A percentile compares a stretch with the other conserved stretches of the same genome.
Evolutionary conservation across 371 early-diverging fungal genomes (phyloP).

Genomic region (Mortierella sp.): DNA sequence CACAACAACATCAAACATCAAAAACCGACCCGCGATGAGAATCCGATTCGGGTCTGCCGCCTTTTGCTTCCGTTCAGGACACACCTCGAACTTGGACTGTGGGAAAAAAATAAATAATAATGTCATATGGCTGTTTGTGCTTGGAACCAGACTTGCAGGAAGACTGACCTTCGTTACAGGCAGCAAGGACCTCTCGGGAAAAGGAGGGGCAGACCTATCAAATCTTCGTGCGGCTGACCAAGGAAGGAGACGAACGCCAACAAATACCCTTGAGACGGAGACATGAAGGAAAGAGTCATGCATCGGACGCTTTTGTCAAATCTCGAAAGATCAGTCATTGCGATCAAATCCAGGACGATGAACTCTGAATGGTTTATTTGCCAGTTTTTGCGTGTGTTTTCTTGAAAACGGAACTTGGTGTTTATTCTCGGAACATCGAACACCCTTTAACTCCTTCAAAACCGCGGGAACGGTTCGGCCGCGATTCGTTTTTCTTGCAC

Average conservation of each 20-base stretch:
- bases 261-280: not conserved
- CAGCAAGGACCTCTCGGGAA: not conserved
- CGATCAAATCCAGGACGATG: not conserved
- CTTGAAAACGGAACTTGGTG: not conserved
- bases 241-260: not conserved
- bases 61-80: not conserved
- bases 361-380: not conserved
- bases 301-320: not conserved
- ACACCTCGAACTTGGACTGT: not conserved
- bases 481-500: not conserved
- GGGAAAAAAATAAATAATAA: slow-evolving; percentile 7
- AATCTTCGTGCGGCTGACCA: not conserved
- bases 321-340: not conserved
- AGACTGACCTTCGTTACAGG: slow-evolving; percentile 1
- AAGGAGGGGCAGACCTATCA: not conserved
- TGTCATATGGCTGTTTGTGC: not conserved
- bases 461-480: slow-evolving; percentile 8
- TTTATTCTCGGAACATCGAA: slow-evolving; percentile 8
- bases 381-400: not conserved
- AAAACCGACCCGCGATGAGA: not conserved
- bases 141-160: slow-evolving; percentile 6
- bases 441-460: not conserved
- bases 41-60: slow-evolving; percentile 10
- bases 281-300: not conserved
- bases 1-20: not conserved